phyloP scores from a whole-genome alignment of 495 filamentous ascomycete species.

The Penicillium cataractarum region DNA sequence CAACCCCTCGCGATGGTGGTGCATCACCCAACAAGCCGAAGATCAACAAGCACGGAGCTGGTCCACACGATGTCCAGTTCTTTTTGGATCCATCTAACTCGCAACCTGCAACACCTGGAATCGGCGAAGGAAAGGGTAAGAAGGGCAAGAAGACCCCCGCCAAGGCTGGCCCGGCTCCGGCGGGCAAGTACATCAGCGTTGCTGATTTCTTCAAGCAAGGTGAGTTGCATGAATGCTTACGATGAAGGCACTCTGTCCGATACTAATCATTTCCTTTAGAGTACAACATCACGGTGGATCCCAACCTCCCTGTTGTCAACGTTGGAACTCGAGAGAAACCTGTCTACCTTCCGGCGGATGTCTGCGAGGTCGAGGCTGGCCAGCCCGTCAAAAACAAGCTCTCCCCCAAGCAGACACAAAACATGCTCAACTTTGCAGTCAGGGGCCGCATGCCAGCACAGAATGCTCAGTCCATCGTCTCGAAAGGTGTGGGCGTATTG shows the following conservation, averaged over 20 bases:
- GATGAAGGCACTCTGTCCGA: background rate
- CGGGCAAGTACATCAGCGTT: conserved; percentile 52
- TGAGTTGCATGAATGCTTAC: conserved; percentile 30
- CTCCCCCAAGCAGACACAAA: conserved; percentile 54
- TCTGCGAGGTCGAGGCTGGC: conserved; percentile 65
- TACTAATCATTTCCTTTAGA: conserved; percentile 28
- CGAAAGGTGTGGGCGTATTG: conserved; percentile 53
- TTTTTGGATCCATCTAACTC: conserved; percentile 28
- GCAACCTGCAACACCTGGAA: conserved; percentile 5
- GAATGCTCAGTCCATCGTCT: conserved; percentile 69
- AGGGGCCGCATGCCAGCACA: conserved; percentile 54
- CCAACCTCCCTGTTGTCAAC: conserved; percentile 67
- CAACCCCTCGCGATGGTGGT: conserved; percentile 40
- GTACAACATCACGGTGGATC: conserved; percentile 46
- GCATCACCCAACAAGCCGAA: conserved; percentile 35
- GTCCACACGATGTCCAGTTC: conserved; percentile 52
- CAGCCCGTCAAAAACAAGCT: conserved; percentile 64
- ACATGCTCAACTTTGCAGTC: conserved; percentile 73
- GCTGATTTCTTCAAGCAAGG: conserved; percentile 53
- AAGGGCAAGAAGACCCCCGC: conserved; percentile 38
- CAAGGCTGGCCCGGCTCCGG: conserved; percentile 35
- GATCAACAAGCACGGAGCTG: conserved; percentile 40
- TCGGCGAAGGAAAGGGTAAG: conserved; percentile 24
- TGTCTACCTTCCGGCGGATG: conserved; percentile 68
- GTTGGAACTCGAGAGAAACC: conserved; percentile 62